Evolutionary conservation across 2,329 filamentous ascomycete species (phyloP).

Genomic region (Beauveria sp.): DNA sequence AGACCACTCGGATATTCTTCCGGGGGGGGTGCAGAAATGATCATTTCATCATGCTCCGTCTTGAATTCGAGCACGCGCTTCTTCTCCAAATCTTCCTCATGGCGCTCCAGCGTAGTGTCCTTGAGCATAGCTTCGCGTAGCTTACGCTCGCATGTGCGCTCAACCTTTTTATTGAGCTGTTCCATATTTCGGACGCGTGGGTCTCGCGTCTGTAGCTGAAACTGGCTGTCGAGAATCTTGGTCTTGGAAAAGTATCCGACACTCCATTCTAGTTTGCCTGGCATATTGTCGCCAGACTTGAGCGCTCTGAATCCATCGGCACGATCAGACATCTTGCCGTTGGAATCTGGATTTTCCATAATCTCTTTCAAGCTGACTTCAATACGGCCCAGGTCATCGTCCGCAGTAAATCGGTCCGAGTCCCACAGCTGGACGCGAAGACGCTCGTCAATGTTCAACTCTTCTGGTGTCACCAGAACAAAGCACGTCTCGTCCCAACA

Average conservation of each 20-base stretch:
- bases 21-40: conserved; percentile 59
- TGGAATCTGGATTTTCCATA: conserved; percentile 51
- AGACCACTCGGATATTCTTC: conserved; percentile 57
- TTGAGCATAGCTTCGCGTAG: conserved; percentile 52
- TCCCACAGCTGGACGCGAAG: conserved; percentile 69
- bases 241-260: conserved; percentile 66
- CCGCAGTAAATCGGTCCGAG: conserved; percentile 62
- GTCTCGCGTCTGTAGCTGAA: conserved; percentile 53
- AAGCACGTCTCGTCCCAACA: conserved; percentile 64
- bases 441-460: conserved; percentile 64
- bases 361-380: conserved; percentile 60
- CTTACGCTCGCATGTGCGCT: conserved; percentile 48
- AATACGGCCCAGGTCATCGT: conserved; percentile 67
- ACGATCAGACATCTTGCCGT: conserved; percentile 54
- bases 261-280: conserved; percentile 61
- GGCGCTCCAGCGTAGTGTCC: conserved; percentile 39
- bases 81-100: conserved; percentile 57
- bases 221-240: conserved; percentile 53
- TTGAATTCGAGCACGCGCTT: conserved; percentile 62
- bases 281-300: conserved; percentile 59
- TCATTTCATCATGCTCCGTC: conserved; percentile 52
- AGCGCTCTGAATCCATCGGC: conserved; percentile 59
- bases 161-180: conserved; percentile 51
- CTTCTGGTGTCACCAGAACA: conserved; percentile 61
- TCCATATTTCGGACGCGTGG: conserved; percentile 48